phyloP scores from a whole-genome alignment of 2,329 filamentous ascomycete genomes.

The Cercospora beticola region DNA sequence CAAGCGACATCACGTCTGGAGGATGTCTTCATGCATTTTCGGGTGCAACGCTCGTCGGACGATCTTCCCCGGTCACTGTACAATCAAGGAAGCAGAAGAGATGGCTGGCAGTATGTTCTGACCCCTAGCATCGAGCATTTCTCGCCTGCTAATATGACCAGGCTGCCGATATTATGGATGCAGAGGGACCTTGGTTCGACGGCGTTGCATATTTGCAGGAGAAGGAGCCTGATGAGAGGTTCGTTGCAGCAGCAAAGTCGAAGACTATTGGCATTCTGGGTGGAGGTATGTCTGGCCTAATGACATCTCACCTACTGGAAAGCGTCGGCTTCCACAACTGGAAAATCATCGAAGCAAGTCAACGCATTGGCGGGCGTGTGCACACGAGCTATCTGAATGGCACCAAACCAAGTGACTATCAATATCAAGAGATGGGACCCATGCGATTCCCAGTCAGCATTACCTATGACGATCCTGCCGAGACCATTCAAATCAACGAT shows the following conservation, averaged over 20 bases:
- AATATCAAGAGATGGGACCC: constrained; percentile 67
- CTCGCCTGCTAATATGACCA: neutral
- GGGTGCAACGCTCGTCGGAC: constrained; percentile 42
- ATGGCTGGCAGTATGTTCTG: constrained; percentile 37
- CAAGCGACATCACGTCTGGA: constrained; percentile 39
- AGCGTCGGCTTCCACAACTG: constrained; percentile 60
- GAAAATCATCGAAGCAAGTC: constrained; percentile 61
- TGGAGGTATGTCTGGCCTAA: constrained; percentile 64
- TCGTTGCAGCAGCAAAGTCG: constrained; percentile 55
- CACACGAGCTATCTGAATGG: constrained; percentile 63
- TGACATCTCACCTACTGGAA: constrained; percentile 55
- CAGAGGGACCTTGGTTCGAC: constrained; percentile 65
- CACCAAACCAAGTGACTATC: constrained; percentile 60
- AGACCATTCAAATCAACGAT: constrained; percentile 60
- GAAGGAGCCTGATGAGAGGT: constrained; percentile 54
- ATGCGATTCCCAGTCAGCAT: constrained; percentile 62
- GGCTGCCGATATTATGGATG: constrained; percentile 52
- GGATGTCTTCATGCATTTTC: constrained; percentile 51
- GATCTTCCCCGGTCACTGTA: constrained; percentile 44
- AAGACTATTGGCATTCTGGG: constrained; percentile 64
- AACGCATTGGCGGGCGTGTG: constrained; percentile 63
- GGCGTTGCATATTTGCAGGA: constrained; percentile 59
- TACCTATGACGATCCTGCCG: constrained; percentile 52
- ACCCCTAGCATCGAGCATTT: neutral
- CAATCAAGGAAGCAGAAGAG: constrained; percentile 38